Evolutionary conservation across 140 eudicot genomes (phyloP), one percentile per base, ranked within the genome.

Genomic region (Stevia rebaudiana): DNA sequence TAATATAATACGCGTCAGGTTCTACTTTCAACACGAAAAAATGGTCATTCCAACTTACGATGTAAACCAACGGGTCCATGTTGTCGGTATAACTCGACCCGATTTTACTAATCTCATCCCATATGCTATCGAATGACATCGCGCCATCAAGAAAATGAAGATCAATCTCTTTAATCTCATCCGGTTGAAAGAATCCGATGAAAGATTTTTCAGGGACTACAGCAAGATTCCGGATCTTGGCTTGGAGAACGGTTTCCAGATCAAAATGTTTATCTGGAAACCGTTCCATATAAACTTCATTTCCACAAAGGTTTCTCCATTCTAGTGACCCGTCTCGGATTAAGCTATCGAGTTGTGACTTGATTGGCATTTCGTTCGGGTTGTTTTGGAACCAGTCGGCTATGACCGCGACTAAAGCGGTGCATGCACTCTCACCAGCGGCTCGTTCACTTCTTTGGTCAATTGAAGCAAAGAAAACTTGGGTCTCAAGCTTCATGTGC

Each of bases 361-460:
- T 83, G 64, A 86, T 76, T 15, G 95, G 95, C 88, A 86, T 81
- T 55, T 78, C 81, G 1, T 82, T 71, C 33, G 19, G 28, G 69
- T 83, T 83, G 63, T 70, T 73, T 54, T 83, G 90, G 67, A 86
- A 63, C 87, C 88, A 83, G 73, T 83, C 82, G 7, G 95, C 87
- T 13, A 86, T 78, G 10, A 86, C 90, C 25, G 95, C 91, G 6
- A 86, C 95, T 22, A 86, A 75, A 31, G 95, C 85, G 15, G 95
- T 83, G 64, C 95, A 86, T 8, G 95, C 95, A 69, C 95, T 83
- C 75, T 86, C 95, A 21, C 95, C 95, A 1, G 87, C 95, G 0
- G 91, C 95, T 15, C 77, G 74, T 70, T 86, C 95, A 16, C 82
- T 83, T 43, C 95, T 76, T 65, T 86, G 95, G 71, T 86, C 95